These are phyloP conservation scores for Fusarium avenaceum DNA, from an alignment of 2,329 filamentous ascomycete genomes.

Conservation along the genomic window DNA sequence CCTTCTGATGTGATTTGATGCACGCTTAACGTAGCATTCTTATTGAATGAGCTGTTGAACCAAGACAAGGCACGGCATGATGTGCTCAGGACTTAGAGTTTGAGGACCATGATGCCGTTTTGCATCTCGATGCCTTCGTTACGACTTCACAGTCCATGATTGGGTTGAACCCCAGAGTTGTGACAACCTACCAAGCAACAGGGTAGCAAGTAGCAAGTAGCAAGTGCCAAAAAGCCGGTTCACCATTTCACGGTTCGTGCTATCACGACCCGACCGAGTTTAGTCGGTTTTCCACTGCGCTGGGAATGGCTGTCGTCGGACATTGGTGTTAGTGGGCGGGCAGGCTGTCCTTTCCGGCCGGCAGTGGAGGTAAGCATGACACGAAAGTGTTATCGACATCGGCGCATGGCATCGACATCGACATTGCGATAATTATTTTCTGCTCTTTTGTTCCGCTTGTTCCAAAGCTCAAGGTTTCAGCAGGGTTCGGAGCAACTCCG, in stretches of 20 bases:
- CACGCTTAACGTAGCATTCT: conserved; percentile 1
- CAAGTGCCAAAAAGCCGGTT: neutral
- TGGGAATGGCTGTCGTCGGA: neutral
- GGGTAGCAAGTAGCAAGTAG: neutral
- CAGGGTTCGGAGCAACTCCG: conserved; percentile 23
- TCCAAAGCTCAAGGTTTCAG: neutral
- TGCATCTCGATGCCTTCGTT: conserved; percentile 35
- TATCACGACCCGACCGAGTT: conserved; percentile 10
- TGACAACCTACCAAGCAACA: neutral
- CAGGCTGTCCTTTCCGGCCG: neutral
- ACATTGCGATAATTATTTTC: neutral
- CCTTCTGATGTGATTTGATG: conserved; percentile 2
- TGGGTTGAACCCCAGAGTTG: conserved; percentile 8
- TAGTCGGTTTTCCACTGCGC: neutral
- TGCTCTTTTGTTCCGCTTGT: neutral
- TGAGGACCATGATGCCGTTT: conserved; percentile 1
- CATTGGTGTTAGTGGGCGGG: neutral
- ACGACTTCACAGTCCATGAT: conserved; percentile 2
- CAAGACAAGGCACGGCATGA: conserved; percentile 1
- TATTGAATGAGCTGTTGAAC: conserved; percentile 7
- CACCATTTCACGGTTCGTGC: neutral
- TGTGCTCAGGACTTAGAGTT: conserved; percentile 13
- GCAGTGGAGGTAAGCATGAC: conserved; percentile 14
- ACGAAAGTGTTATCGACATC: conserved; percentile 23
- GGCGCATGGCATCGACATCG: conserved; percentile 25